Evolutionary conservation across 768 basidiomycete species (phyloP), one percentile per base, ranked within the genome.

Genomic region (Stropharia rugosoannulata): DNA sequence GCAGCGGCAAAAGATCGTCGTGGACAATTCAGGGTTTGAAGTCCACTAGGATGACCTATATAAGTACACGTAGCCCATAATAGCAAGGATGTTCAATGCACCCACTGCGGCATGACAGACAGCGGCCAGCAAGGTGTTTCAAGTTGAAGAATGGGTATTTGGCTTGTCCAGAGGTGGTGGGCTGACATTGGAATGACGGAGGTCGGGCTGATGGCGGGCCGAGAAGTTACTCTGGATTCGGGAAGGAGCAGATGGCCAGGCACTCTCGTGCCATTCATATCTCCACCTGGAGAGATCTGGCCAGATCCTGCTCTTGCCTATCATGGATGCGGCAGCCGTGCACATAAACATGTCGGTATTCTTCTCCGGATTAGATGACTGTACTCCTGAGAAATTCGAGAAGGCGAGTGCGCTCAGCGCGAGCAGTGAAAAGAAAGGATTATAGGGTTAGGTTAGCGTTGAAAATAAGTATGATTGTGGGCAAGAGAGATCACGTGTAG

Each of bases 211-310:
- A 11, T 29, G 6, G 16, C 51, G 51, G 51, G 35, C 51, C 51
- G 51, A 43, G 15, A 52, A 52, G 51, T 44, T 52, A 52, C 51
- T 52, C 51, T 52, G 51, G 51, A 52, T 52, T 52, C 32, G 39
- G 51, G 42, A 52, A 52, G 5, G 51, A 52, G 51, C 51, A 52
- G 51, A 52, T 52, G 51, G 51, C 51, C 51, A 52, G 51, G 51
- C 51, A 52, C 51, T 52, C 51, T 41, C 37, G 51, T 35, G 41
- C 35, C 18, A 13, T 25, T 46, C 10, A 18, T 52, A 52, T 52
- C 51, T 52, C 51, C 51, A 43, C 41, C 41, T 35, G 49, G 51
- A 12, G n/a, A 52, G 51, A 52, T 52, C 51, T 43, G 36, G 32
- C 41, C 41, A 39, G 51, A 52, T 43, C 41, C 32, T 39, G 41